Evolutionary conservation across 2,329 filamentous ascomycete species (phyloP), one percentile per base, ranked within the genome.

Genomic region (Alternaria arborescens): DNA sequence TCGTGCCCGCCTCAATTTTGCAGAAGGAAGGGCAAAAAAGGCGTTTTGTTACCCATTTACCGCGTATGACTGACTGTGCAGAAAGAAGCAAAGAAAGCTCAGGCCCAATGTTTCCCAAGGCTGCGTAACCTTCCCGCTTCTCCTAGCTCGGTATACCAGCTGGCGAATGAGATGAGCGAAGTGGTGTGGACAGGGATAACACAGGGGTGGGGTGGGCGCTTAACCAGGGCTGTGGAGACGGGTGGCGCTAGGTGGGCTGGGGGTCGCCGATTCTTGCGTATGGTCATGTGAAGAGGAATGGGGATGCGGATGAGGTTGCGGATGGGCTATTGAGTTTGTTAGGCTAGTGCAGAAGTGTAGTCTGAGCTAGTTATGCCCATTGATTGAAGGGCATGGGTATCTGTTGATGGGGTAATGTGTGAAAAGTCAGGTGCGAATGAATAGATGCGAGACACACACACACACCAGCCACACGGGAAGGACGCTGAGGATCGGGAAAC

Each of bases 61-160:
- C 30, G 46, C 32, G 32, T 50, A 50, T 50, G 46, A 38, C 34
- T 32, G 30, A 48, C 36, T 16, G 20, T 10, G 40, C 46, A 18
- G 30, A 50, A 18, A 50, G 12, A 10, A 50, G 24, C 20, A 50
- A 50, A 26, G 20, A 50, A 50, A 50, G 46, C 46, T 36, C 18
- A 50, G 46, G 46, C 46, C 46, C 46, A 50, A 50, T 28, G 24
- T 20, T 54, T 55, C 63, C 65, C 67, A 68, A 68, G 58, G 54
- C 53, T 64, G 58, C 56, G 68, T 69, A 68, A 67, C 67, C 69
- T 68, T 69, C 67, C 71, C 71, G 66, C 66, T 53, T 32, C 48
- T 48, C 38, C 47, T 56, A 50, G 46, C 42, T 41, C 14, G 22
- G 30, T 28, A 20, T 47, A 36, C 18, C 46, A 50, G 32, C 7